Evolutionary conservation across 257 asterid species (phyloP).

Genomic region (Verbena officinalis): DNA sequence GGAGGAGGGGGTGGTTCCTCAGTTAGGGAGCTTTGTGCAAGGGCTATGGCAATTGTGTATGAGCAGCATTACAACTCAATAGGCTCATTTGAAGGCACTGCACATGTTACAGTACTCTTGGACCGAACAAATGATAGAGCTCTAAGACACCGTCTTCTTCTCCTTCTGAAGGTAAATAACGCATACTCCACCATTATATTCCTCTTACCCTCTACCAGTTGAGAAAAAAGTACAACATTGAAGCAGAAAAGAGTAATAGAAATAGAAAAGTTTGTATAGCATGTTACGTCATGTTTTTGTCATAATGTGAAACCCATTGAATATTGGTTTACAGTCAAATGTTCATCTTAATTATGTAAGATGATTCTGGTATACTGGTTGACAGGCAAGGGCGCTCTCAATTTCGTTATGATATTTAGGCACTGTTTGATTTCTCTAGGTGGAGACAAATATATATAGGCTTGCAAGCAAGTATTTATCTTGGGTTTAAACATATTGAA

Average conservation of each 20-base stretch:
- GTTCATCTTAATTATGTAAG: background rate
- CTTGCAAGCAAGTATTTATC: background rate
- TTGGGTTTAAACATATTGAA: background rate
- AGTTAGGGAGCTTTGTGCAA: constrained; percentile 98
- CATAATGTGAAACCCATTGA: background rate
- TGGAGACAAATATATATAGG: constrained; percentile 7
- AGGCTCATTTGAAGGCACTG: constrained; percentile 96
- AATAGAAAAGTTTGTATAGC: constrained; percentile 9
- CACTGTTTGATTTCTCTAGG: background rate
- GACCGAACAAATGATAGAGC: constrained; percentile 99
- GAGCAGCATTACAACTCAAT: constrained; percentile 81
- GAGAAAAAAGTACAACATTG: background rate
- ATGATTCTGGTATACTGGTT: constrained; percentile 4
- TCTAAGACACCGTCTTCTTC: constrained; percentile 96
- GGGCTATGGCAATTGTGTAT: constrained; percentile 99
- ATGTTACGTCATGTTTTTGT: constrained; percentile 13
- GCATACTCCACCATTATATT: constrained; percentile 7
- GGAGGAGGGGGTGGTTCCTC: constrained; percentile 99
- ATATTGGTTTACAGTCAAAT: constrained; percentile 9
- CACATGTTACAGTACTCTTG: constrained; percentile 92
- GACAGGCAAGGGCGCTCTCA: background rate
- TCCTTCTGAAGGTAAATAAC: constrained; percentile 81
- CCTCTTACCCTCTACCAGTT: constrained; percentile 12
- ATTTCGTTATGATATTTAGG: background rate
- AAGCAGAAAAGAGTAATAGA: constrained; percentile 4